Conservation (phyloP, 2,329 filamentous ascomycete genomes). For the Aureobasidium sp. region DNA sequence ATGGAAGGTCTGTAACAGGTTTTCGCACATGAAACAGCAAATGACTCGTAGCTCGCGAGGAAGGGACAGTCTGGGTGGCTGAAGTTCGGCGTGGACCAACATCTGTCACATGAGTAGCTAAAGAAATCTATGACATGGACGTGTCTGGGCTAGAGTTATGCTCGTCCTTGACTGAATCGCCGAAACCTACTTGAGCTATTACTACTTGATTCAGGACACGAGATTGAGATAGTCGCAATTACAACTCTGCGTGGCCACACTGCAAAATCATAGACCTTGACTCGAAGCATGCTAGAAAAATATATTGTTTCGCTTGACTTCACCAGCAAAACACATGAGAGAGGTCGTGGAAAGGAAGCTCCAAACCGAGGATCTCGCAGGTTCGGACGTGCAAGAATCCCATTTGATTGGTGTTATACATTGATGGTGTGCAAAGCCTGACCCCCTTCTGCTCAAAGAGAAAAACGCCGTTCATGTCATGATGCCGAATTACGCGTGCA, state of each 20-base stretch:
- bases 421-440: neutral
- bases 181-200: too few species aligned
- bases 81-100: neutral
- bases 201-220: too few species aligned
- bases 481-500: slow-evolving; percentile 10
- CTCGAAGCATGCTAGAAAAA: too few species aligned
- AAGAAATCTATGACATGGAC: neutral
- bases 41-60: neutral
- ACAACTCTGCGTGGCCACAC: too few species aligned
- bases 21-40: neutral
- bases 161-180: neutral
- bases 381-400: neutral
- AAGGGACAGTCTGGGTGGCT: neutral
- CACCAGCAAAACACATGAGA: too few species aligned
- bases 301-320: too few species aligned
- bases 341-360: neutral
- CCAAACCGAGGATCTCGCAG: neutral
- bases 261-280: too few species aligned
- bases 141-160: neutral
- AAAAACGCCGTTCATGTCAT: slow-evolving; percentile 12
- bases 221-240: too few species aligned
- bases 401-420: slow-evolving; percentile 5
- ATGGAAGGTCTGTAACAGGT: neutral
- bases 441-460: neutral
- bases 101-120: neutral